Percentiles rank a stretch among this genome's conserved stretches.
Evolutionary conservation across 768 basidiomycete species (phyloP).

Genomic region (Hypholoma sublateritium): DNA sequence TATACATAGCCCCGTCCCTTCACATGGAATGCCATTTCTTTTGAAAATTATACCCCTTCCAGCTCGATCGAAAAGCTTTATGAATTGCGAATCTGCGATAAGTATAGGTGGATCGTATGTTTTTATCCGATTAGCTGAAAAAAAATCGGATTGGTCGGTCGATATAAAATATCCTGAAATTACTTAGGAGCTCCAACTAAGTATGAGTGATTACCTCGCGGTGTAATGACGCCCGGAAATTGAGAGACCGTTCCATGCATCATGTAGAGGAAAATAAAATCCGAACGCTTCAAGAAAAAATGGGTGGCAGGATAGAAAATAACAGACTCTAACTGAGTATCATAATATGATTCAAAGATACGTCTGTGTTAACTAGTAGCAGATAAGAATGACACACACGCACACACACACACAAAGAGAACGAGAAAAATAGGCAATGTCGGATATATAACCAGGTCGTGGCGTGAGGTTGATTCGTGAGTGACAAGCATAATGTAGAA

Average conservation of each 20-base stretch:
- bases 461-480: constrained; percentile 40
- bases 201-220: constrained; percentile 1
- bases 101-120: neutral
- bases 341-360: constrained; percentile 26
- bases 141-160: neutral
- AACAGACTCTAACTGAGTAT: constrained; percentile 14
- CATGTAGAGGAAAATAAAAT: constrained; percentile 6
- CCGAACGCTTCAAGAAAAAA: constrained; percentile 18
- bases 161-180: neutral
- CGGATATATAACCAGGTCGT: constrained; percentile 48
- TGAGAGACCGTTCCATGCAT: neutral
- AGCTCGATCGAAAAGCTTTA: too few species aligned
- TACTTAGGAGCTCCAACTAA: constrained; percentile 1
- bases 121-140: neutral
- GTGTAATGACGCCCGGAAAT: neutral
- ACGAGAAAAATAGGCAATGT: constrained; percentile 31
- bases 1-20: too few species aligned
- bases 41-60: too few species aligned
- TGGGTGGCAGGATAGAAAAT: neutral
- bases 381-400: constrained; percentile 32
- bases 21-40: too few species aligned
- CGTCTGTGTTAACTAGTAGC: constrained; percentile 40
- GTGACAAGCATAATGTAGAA: constrained; percentile 28
- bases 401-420: constrained; percentile 27
- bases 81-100: too few species aligned